Evolutionary conservation across 2,329 filamentous ascomycete genomes (phyloP).

Genomic region (Penicillium hesseltinei): DNA sequence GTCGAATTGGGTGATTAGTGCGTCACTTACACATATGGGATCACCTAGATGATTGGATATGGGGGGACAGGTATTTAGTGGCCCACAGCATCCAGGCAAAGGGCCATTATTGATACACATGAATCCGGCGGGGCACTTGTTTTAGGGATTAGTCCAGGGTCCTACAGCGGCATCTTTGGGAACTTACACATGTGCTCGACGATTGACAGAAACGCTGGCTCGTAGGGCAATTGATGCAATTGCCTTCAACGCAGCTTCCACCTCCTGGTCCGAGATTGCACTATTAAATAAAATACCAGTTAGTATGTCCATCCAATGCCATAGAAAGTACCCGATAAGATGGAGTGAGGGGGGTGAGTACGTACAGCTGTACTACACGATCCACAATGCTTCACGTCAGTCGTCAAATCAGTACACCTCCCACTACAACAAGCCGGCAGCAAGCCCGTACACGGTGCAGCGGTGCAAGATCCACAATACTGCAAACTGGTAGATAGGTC

Average conservation of each 20-base stretch:
- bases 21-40: conserved; percentile 19
- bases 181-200: conserved; percentile 19
- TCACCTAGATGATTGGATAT: conserved; percentile 9
- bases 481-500: conserved; percentile 9
- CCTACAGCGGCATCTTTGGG: neutral
- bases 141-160: neutral
- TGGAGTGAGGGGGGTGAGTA: neutral
- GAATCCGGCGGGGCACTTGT: conserved; percentile 13
- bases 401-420: conserved; percentile 12
- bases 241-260: conserved; percentile 13
- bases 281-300: neutral
- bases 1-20: neutral
- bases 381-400: conserved; percentile 13
- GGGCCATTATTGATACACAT: conserved; percentile 14
- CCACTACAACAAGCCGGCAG: conserved; percentile 15
- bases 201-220: conserved; percentile 11
- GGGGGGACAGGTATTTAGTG: conserved; percentile 14
- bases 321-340: neutral
- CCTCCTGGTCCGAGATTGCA: conserved; percentile 14
- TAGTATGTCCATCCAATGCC: neutral
- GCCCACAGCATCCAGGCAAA: conserved; percentile 16
- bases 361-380: conserved; percentile 11
- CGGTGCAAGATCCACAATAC: conserved; percentile 15
- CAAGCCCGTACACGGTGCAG: conserved; percentile 8
- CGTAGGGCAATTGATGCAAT: conserved; percentile 11